Percentiles rank a stretch among this genome's conserved stretches.
phyloP scores from a whole-genome alignment of 164 flowering plant species.

The Aristolochia contorta region DNA sequence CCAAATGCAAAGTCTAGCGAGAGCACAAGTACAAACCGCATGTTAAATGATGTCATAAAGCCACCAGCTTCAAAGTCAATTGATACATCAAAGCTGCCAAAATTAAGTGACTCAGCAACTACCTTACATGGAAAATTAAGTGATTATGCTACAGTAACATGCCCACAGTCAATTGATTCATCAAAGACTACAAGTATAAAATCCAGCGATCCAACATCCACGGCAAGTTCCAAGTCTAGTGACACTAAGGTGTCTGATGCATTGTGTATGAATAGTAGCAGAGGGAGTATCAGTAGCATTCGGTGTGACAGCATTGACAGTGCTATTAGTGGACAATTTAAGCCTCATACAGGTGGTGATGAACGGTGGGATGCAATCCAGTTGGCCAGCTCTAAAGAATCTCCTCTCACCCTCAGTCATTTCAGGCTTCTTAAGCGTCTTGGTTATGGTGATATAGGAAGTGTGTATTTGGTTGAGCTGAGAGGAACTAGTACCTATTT shows the following conservation, averaged over 20 bases:
- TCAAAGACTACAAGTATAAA: constrained; percentile 11
- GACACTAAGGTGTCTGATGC: constrained; percentile 1
- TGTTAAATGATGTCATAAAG: no score
- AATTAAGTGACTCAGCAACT: no score
- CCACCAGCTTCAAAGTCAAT: no score
- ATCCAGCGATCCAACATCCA: constrained; percentile 1
- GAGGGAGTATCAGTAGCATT: constrained; percentile 5
- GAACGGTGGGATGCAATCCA: constrained; percentile 72
- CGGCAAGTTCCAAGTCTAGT: constrained; percentile 5
- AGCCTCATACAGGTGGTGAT: constrained; percentile 78
- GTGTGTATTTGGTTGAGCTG: constrained; percentile 66
- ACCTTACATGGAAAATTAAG: no score
- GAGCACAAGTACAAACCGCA: no score
- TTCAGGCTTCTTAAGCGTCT: constrained; percentile 66
- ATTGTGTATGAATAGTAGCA: constrained; percentile 7
- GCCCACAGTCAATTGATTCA: neutral
- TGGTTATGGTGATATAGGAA: constrained; percentile 84
- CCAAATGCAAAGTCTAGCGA: constrained; percentile 12
- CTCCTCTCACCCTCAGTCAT: constrained; percentile 43
- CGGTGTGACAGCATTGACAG: constrained; percentile 41
- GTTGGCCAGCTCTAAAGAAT: constrained; percentile 25
- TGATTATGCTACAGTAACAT: no score
- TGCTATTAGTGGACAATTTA: constrained; percentile 24
- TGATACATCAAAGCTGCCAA: no score
- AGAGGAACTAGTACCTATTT: constrained; percentile 47